Evolutionary conservation across 1,284 basidiomycete genomes (phyloP), one percentile per base, ranked within the genome.

Genomic region (Violaceomyces palustris): DNA sequence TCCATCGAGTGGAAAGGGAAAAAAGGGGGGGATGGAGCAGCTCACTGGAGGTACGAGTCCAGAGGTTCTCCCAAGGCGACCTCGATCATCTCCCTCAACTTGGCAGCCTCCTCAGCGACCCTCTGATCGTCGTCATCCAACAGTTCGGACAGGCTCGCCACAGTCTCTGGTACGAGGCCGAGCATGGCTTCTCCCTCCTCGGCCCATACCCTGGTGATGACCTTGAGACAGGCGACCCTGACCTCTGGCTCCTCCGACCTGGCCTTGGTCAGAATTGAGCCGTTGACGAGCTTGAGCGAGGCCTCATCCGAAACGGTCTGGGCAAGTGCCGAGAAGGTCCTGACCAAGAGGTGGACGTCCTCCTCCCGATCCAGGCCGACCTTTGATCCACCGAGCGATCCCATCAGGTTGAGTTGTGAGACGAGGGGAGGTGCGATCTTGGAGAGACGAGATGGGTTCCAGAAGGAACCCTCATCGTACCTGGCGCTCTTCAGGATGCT

Each of bases 401-500:
- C n/a, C 29, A 49, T 41, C 24, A 50, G 23, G 24, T 38, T 38
- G 39, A 88, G 75, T 74, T 92, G 89, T 19, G 78, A 75, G 15
- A 86, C 77, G 19, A 91, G 69, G 0, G 79, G 75, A 1, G 79
- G 73, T 1, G 82, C 72, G 12, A 89, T 74, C 54, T 82, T 80
- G 15, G 81, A 78, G 17, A 89, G 74, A 46, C 84, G 84, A 55
- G 87, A 82, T 48, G 88, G 84, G 19, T 86, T 83, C 92, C 91
- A 96, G 79, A 87, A 94, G 15, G 87, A 80, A 61, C 84, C 85
- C 59, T 94, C 87, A 67, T 97, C 92, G 31, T 80, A 80, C 41
- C 78, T 77, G 45, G 94, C 79, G 19, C 84, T 85, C 63, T 84
- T 85, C 2, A 79, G 78, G 5, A 96, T 67, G 3, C 82, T 81